phyloP scores from a whole-genome alignment of 2,329 filamentous ascomycete genomes.

The Alternaria sp. region DNA sequence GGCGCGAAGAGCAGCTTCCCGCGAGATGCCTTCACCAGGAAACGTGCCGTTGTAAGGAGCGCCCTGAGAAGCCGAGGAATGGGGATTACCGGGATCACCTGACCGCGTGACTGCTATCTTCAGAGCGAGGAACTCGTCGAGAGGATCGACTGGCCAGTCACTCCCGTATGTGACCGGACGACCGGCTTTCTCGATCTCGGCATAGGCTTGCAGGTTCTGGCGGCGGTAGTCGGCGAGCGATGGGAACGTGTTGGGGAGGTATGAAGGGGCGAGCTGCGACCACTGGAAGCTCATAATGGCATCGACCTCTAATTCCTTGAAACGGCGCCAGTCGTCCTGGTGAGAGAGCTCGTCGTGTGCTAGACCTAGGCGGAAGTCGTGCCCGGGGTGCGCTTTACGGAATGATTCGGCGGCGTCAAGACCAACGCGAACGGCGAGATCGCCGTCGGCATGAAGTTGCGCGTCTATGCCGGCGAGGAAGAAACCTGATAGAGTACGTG shows the following conservation, averaged over 20 bases:
- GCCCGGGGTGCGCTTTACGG: not conserved
- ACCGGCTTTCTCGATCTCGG: slow-evolving; percentile 4
- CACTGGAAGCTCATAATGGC: slow-evolving; percentile 7
- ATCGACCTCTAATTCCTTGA: not conserved
- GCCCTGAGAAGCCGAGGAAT: slow-evolving; percentile 3
- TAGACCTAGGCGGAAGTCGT: slow-evolving; percentile 4
- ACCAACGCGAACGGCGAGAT: not conserved
- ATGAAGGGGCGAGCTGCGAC: slow-evolving; percentile 1
- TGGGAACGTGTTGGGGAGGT: slow-evolving; percentile 2
- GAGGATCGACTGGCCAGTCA: slow-evolving; percentile 5
- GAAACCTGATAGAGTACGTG: not conserved
- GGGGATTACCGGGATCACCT: not conserved
- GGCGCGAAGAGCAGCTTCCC: slow-evolving; percentile 1
- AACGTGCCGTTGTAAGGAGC: not conserved
- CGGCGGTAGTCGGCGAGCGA: slow-evolving; percentile 3
- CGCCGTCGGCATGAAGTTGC: slow-evolving; percentile 1
- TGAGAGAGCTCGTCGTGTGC: slow-evolving; percentile 5
- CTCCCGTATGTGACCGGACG: slow-evolving; percentile 1
- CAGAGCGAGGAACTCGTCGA: slow-evolving; percentile 2
- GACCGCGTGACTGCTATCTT: slow-evolving; percentile 2
- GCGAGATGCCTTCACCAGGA: slow-evolving; percentile 1
- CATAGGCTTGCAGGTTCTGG: slow-evolving; percentile 3
- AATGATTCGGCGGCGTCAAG: not conserved
- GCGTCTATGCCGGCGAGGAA: slow-evolving; percentile 1
- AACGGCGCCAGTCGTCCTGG: not conserved